Evolutionary conservation across 2,329 filamentous ascomycete species (phyloP).

Genomic region (Botrytis tulipae): DNA sequence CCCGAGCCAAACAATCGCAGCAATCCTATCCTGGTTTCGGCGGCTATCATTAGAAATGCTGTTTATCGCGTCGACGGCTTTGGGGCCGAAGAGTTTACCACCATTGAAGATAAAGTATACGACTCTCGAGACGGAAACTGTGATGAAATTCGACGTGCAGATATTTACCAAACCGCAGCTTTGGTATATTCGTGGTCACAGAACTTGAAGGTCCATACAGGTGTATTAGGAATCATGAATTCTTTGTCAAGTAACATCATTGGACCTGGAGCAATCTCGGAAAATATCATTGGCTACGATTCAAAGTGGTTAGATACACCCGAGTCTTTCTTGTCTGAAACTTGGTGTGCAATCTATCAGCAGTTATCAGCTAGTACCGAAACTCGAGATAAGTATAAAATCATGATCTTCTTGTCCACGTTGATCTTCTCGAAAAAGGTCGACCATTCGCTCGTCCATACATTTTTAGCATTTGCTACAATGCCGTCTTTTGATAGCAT

Average conservation of each 20-base stretch:
- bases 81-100: conserved; percentile 42
- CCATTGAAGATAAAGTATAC: conserved; percentile 39
- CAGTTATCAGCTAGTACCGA: conserved; percentile 22
- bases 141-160: conserved; percentile 18
- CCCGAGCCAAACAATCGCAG: neutral
- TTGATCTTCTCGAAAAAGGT: conserved; percentile 32
- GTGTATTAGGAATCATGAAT: conserved; percentile 30
- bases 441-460: conserved; percentile 33
- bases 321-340: conserved; percentile 23
- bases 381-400: conserved; percentile 29
- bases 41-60: conserved; percentile 39
- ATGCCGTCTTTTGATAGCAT: conserved; percentile 25
- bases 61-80: conserved; percentile 39
- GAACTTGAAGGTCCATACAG: conserved; percentile 15
- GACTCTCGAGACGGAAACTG: conserved; percentile 34
- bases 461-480: conserved; percentile 38
- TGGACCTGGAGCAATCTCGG: neutral
- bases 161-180: conserved; percentile 24
- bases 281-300: conserved; percentile 22
- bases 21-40: conserved; percentile 21
- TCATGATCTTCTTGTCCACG: conserved; percentile 37
- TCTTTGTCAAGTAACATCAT: conserved; percentile 23
- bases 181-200: conserved; percentile 30
- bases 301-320: conserved; percentile 26
- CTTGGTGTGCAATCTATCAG: conserved; percentile 33